Conservation (phyloP, 192 early-diverging fungal species). For the Thoreauomyces humboldtii region DNA sequence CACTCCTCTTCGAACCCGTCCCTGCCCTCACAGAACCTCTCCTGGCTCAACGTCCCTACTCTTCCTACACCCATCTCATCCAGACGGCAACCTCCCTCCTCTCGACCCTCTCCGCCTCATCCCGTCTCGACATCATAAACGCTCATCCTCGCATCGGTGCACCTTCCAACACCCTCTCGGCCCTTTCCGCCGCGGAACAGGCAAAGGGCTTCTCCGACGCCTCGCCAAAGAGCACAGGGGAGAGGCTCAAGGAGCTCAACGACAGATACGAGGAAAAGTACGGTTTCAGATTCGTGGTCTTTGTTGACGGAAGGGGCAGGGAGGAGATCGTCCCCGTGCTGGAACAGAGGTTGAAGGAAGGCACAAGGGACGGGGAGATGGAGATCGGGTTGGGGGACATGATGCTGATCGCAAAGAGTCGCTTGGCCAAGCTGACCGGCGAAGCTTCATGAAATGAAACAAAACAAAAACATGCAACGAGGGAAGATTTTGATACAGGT, state of each 20-base stretch:
- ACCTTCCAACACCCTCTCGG: slow-evolving; percentile 27
- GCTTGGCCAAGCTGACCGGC: slow-evolving; percentile 75
- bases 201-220: slow-evolving; percentile 28
- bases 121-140: slow-evolving; percentile 79
- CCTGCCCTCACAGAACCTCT: slow-evolving; percentile 74
- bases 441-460: no score
- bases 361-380: slow-evolving; percentile 64
- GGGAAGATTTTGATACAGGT: no score
- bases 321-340: slow-evolving; percentile 75
- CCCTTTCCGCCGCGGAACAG: slow-evolving; percentile 29
- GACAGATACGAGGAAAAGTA: slow-evolving; percentile 45
- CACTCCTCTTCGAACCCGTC: slow-evolving; percentile 80
- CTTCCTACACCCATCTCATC: slow-evolving; percentile 67
- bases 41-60: slow-evolving; percentile 69
- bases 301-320: slow-evolving; percentile 55
- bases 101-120: slow-evolving; percentile 40
- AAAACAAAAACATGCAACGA: no score
- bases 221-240: slow-evolving; percentile 17
- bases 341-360: slow-evolving; percentile 62
- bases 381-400: slow-evolving; percentile 70
- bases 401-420: slow-evolving; percentile 78
- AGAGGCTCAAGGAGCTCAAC: slow-evolving; percentile 35
- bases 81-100: slow-evolving; percentile 41
- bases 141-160: slow-evolving; percentile 86
- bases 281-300: slow-evolving; percentile 53